Base-by-base conservation (phyloP, 768 basidiomycete genomes). In the Macrolepiota albuminosa region DNA sequence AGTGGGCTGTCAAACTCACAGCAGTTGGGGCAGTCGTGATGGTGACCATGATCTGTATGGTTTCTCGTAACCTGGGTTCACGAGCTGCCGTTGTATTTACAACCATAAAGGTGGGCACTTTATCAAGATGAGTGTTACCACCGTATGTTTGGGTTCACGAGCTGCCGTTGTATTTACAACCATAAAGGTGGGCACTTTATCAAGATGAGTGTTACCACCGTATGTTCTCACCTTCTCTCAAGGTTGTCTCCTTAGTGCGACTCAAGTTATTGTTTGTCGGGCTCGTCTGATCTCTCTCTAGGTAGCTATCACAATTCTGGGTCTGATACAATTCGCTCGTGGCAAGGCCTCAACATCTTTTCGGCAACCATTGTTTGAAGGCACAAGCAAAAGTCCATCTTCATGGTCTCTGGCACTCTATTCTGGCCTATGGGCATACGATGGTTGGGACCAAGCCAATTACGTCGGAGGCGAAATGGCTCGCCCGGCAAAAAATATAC, bases 361-460 rank as follows among this genome's bases (percentile, higher is more conserved):
- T 49, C 79, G 74, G 46, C 79, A 80, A 49, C 79, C 87, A n/a
- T 69, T 89, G 33, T 97, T 96, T 66, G 73, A 78, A 13, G 86
- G 81, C 8, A 88, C 92, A 18, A 90, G 87, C 58, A 81, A 73
- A 18, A 91, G 91, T 62, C 90, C 93, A 0, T 90, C 92, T 1
- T 79, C 85, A 2, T 98, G 93, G 74, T 92, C 95, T 6, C 77
- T 98, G n/a, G 96, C 95, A 0, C 77, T 98, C 6, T 99, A 97
- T 72, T 96, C 94, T 11, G 93, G 94, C 3, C 75, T 98, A 4
- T 98, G 91, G 93, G 95, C 95, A 2, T 95, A 93, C 64, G 95
- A 95, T 71, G 96, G 96, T 0, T 99, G 95, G 95, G 95, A 95
- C 67, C 89, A 91, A 72, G 88, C 84, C 33, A 95, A 93, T 69